Evolutionary conservation across 768 basidiomycete species (phyloP), one percentile per base, ranked within the genome.

Genomic region (Gautieria morchelliformis): DNA sequence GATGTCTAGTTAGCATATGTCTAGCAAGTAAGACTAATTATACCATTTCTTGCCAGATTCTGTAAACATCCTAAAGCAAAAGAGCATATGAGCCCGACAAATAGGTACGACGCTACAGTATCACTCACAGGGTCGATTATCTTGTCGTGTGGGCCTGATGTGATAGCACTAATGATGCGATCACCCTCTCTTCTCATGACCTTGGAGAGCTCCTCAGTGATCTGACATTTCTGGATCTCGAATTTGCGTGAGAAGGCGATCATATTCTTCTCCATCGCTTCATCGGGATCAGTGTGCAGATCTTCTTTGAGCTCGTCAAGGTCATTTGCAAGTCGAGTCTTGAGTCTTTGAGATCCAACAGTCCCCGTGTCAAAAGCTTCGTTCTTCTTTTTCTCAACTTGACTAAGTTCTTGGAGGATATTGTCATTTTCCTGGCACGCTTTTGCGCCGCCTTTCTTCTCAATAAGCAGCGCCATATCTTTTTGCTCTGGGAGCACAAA

Each of bases 71-170:
- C 47, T 49, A 20, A 4, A 17, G 10, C 17, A 10, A 17, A 4
- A 27, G 5, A 24, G 19, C 22, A 14, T 10, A 24, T 44, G 5
- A 44, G 41, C 41, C 41, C 24, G 6, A 30, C 19, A 12, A 33
- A 22, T 7, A 20, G 5, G 5, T 33, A 24, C 24, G 4, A 44
- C 33, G 33, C 33, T 35, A 35, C 33, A 35, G 11, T 6, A 5
- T 45, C 59, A 70, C 64, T 53, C 22, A 71, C 70, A 12, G 65
- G 64, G 61, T 81, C 74, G 1, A 65, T 62, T n/a, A 79, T 76
- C 39, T 69, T 67, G 39, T 77, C 75, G 53, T 79, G 77, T 8
- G 76, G 70, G 0, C 78, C 78, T 3, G 74, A 67, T 0, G 68
- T 61, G 0, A 79, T 60, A 1, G 70, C 69, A 10, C 61, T 65